A percentile compares a stretch with the other conserved stretches of the same genome.
Evolutionary conservation across 257 asterid species (phyloP).

Genomic region (Ehretia macrophylla): DNA sequence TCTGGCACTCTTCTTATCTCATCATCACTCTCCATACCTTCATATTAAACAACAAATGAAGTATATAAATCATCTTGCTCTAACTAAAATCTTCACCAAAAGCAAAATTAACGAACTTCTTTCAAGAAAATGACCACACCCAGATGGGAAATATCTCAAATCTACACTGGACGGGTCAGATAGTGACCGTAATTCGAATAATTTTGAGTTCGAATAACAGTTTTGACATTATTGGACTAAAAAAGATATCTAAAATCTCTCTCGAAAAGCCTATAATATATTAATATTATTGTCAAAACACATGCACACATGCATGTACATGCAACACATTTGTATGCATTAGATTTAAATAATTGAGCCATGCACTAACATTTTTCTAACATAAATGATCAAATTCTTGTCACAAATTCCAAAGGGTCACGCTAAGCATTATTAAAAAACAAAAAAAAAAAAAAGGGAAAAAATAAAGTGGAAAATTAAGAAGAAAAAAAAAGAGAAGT

Average conservation of each 20-base stretch:
- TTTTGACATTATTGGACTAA: too few relatives aligned
- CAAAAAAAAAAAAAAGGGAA: neutral
- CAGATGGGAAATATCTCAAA: neutral
- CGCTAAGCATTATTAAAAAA: too few relatives aligned
- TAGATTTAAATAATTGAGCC: neutral
- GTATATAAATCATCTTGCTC: neutral
- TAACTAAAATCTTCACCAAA: neutral
- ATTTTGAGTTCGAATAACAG: too few relatives aligned
- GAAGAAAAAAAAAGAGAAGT: constrained; percentile 1
- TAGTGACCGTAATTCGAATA: too few relatives aligned
- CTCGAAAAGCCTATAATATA: neutral
- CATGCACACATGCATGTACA: neutral
- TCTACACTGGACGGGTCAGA: too few relatives aligned
- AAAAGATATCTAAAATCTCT: too few relatives aligned
- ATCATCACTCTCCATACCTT: constrained; percentile 98
- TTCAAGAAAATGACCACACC: constrained; percentile 4
- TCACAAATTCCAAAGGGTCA: too few relatives aligned
- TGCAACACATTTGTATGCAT: neutral
- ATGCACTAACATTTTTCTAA: neutral
- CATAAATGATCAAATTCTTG: too few relatives aligned
- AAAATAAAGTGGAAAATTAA: constrained; percentile 6
- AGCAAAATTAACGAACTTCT: neutral
- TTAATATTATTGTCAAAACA: constrained; percentile 1
- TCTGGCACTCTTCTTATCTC: constrained; percentile 98
- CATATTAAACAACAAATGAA: constrained; percentile 9